phyloP scores from a whole-genome alignment of 139 green algal species.

The Chara braunii region DNA sequence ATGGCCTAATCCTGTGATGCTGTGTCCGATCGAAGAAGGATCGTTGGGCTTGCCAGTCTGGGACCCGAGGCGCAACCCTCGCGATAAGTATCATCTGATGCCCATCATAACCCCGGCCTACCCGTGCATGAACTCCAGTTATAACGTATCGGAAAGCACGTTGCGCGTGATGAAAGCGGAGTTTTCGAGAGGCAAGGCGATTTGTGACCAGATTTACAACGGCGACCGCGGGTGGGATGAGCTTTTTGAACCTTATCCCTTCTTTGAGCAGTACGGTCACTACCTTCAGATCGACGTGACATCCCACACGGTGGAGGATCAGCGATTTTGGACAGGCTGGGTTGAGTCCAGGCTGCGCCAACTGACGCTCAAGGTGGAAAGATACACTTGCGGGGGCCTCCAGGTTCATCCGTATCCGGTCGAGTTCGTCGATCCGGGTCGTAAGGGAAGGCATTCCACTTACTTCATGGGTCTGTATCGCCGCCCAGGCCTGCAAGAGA shows the following conservation, averaged over 20 bases:
- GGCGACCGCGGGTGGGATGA: constrained; percentile 46
- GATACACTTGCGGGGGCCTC: constrained; percentile 40
- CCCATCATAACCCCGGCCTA: constrained; percentile 97
- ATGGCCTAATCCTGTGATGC: constrained; percentile 76
- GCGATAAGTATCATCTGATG: constrained; percentile 77
- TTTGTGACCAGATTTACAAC: constrained; percentile 46
- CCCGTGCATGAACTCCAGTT: constrained; percentile 85
- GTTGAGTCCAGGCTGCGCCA: constrained; percentile 68
- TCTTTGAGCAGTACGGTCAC: constrained; percentile 73
- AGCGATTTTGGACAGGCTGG: constrained; percentile 79
- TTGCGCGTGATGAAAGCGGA: constrained; percentile 63
- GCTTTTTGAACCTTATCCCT: constrained; percentile 62
- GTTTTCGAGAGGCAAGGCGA: constrained; percentile 49
- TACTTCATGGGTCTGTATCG: constrained; percentile 71
- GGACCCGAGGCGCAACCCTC: constrained; percentile 69
- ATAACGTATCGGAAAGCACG: constrained; percentile 84
- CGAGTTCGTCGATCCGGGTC: constrained; percentile 39
- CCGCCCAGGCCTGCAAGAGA: constrained; percentile 35
- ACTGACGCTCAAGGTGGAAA: constrained; percentile 59
- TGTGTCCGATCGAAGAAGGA: constrained; percentile 60
- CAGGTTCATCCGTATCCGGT: constrained; percentile 60
- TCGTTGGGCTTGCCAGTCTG: constrained; percentile 57
- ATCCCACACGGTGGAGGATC: constrained; percentile 57
- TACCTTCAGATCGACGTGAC: constrained; percentile 80
- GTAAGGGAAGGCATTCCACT: not conserved